A percentile compares a stretch with the other conserved stretches of the same genome.
These are phyloP conservation scores for Cladophialophora psammophila DNA, from an alignment of 2,329 filamentous ascomycete genomes.

Conservation along the genomic window DNA sequence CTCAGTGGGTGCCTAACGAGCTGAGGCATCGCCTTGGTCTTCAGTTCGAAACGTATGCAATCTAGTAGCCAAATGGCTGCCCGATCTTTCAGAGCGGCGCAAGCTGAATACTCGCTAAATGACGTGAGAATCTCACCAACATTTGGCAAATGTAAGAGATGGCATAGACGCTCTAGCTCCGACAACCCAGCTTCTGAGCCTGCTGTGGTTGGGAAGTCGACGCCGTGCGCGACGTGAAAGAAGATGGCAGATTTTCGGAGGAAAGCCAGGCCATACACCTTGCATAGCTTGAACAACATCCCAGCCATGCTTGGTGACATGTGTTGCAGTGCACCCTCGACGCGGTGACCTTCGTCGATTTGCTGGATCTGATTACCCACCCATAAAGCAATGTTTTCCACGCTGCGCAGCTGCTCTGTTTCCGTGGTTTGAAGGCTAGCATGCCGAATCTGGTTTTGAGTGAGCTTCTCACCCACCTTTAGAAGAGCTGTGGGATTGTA, in stretches of 20 bases:
- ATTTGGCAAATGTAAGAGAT: slow-evolving; percentile 75
- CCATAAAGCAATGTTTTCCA: slow-evolving; percentile 30
- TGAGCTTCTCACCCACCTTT: slow-evolving; percentile 24
- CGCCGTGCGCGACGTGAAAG: slow-evolving; percentile 84
- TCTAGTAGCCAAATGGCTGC: slow-evolving; percentile 78
- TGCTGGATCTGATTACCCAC: slow-evolving; percentile 15
- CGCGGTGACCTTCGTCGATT: not conserved
- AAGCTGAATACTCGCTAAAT: slow-evolving; percentile 53
- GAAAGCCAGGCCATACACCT: slow-evolving; percentile 88
- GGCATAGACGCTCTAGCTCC: slow-evolving; percentile 82
- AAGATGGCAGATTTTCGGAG: slow-evolving; percentile 84
- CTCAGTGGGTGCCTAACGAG: slow-evolving; percentile 45
- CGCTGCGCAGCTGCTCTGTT: slow-evolving; percentile 24
- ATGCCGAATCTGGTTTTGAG: slow-evolving; percentile 21
- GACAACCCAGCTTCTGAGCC: slow-evolving; percentile 69
- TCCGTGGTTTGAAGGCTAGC: slow-evolving; percentile 7
- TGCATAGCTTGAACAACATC: slow-evolving; percentile 54
- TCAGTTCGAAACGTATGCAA: slow-evolving; percentile 51
- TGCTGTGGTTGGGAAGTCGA: slow-evolving; percentile 80
- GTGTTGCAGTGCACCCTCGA: slow-evolving; percentile 2
- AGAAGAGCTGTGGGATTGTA: slow-evolving; percentile 44
- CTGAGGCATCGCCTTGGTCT: slow-evolving; percentile 36
- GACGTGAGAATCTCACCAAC: slow-evolving; percentile 79
- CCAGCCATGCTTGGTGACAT: slow-evolving; percentile 26
- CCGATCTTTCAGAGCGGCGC: slow-evolving; percentile 56